Evolutionary conservation across 140 eudicot species (phyloP).

Genomic region (Cichorium intybus): DNA sequence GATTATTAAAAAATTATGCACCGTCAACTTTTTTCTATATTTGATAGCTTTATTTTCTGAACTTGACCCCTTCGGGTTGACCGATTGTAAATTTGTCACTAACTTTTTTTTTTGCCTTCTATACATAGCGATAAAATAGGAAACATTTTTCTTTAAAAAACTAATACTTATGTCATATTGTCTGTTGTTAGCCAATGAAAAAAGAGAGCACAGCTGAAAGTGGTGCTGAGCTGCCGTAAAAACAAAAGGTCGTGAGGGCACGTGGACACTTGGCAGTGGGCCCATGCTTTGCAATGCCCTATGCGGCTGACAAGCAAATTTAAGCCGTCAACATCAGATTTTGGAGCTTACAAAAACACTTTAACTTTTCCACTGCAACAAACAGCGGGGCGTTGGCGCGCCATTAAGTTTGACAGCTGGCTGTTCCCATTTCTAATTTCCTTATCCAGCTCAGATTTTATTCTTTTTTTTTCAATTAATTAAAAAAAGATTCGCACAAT

Average conservation of each 20-base stretch:
- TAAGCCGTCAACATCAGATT: slow-evolving; percentile 27
- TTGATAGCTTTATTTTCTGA: not conserved
- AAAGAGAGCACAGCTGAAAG: not conserved
- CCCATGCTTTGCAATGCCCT: not conserved
- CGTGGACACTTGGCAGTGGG: slow-evolving; percentile 25
- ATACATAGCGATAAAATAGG: not conserved
- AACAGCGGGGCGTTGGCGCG: slow-evolving; percentile 24
- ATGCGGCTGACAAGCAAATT: slow-evolving; percentile 16
- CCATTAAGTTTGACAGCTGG: slow-evolving; percentile 26
- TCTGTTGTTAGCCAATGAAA: slow-evolving; percentile 10
- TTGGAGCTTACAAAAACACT: slow-evolving; percentile 10
- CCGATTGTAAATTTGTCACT: too few relatives aligned
- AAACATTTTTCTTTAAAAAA: not conserved
- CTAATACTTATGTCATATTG: not conserved
- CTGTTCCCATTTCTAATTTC: slow-evolving; percentile 3
- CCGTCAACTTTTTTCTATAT: too few relatives aligned
- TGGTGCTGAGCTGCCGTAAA: slow-evolving; percentile 12
- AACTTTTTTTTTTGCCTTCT: not conserved
- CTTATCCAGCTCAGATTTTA: slow-evolving; percentile 20
- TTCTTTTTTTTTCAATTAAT: too few relatives aligned
- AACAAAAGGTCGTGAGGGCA: slow-evolving; percentile 7
- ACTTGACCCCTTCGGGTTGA: too few relatives aligned
- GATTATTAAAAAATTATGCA: too few relatives aligned
- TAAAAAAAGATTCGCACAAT: not conserved
- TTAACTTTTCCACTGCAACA: slow-evolving; percentile 14